Conservation (phyloP, 768 basidiomycete species). For the Coprinellus aureogranulatus region DNA sequence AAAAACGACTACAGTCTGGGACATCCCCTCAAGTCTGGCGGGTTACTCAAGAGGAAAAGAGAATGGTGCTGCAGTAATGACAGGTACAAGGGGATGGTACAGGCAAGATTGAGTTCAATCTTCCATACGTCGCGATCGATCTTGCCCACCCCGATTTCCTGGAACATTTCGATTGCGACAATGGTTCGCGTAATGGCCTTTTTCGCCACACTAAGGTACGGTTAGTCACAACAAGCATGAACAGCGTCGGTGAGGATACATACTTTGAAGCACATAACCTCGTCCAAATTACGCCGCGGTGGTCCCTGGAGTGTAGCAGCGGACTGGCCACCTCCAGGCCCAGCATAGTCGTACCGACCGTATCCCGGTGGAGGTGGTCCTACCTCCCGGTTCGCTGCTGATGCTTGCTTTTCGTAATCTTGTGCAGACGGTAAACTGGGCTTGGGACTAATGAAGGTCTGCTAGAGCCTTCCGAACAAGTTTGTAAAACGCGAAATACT, state of each 20-base stretch:
- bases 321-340: slow-evolving; percentile 37
- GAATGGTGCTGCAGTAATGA: no score
- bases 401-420: slow-evolving; percentile 75
- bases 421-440: slow-evolving; percentile 64
- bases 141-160: slow-evolving; percentile 83
- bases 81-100: neutral
- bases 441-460: slow-evolving; percentile 63
- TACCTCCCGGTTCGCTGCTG: slow-evolving; percentile 72
- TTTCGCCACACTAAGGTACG: slow-evolving; percentile 73
- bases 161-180: slow-evolving; percentile 90
- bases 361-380: slow-evolving; percentile 93
- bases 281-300: slow-evolving; percentile 71
- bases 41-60: no score
- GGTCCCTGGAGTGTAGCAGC: slow-evolving; percentile 28
- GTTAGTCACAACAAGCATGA: no score
- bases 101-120: neutral
- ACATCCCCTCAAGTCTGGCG: no score
- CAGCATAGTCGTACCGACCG: slow-evolving; percentile 76
- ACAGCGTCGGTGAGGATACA: no score
- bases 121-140: slow-evolving; percentile 42
- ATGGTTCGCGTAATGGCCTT: slow-evolving; percentile 94
- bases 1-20: no score
- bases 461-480: slow-evolving; percentile 10
- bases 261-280: slow-evolving; percentile 87
- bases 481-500: slow-evolving; percentile 30